Base-by-base conservation (phyloP, 2,329 filamentous ascomycete genomes). In the Aspergillus tubingensis region DNA sequence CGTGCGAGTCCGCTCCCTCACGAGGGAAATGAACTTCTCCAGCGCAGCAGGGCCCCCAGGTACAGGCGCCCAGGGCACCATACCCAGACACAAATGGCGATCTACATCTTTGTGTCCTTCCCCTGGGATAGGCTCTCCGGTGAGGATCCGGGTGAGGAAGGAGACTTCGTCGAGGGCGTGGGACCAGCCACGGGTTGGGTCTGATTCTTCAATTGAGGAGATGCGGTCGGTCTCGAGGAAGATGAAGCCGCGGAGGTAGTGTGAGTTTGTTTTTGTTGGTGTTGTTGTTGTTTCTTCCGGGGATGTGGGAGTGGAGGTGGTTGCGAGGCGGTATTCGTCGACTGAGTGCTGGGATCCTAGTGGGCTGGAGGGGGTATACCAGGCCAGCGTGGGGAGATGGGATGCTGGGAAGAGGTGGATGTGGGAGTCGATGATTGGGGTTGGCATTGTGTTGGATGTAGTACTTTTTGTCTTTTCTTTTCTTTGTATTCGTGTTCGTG, bases 11-110 rank as follows among this genome's bases (percentile, higher is more conserved):
- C 70, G 64, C 55, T 85, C 79, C 72, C 86, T 79, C 2, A 87
- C 90, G 15, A 81, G 71, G 0, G 75, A 76, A 5, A 96, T 79
- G 74, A 96, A 97, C 63, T 77, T 75, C 63, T 84, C 79, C 72
- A 97, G 76, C 0, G 81, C 82, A 5, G 75, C 79, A 0, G 83
- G 72, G 0, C 90, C 87, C 44, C 86, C 85, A 8, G 90, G 85
- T 52, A 97, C 73, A 0, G 93, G 93, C n/a, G 92, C 92, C 91
- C 91, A 97, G 1, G 91, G 87, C 3, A 97, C 83, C 64, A 92
- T 85, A 0, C 85, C 93, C 2, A 88, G 79, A 67, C 91, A 87
- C 19, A 88, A 77, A 23, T 78, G 72, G 13, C 80, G 80, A 56
- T 88, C 83, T 2, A 74, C 73, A 41, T 77, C 61, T 1, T 72